Base-by-base conservation (phyloP, 345 rosid species). In the Lagerstroemia speciosa region DNA sequence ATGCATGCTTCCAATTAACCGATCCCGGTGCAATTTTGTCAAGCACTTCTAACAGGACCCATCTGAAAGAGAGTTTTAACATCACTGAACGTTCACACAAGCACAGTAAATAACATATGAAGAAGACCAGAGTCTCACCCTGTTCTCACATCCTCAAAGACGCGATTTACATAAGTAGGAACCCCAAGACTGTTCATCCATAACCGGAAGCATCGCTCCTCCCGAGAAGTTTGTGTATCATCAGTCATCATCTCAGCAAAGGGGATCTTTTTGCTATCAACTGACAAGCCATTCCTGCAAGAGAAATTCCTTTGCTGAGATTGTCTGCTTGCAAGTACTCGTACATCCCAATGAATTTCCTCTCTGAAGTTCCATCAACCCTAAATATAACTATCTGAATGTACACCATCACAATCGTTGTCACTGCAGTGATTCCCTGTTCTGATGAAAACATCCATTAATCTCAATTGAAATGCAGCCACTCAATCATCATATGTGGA, bases 241-340 rank as follows among this genome's bases (percentile, higher is more conserved):
- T 94, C 99, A 8, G 92, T 87, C 97, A 94, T 91, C 99, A 94
- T 94, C 81, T 89, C 99, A 65, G 99, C 93, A 70, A 83, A 89
- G 66, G 95, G 77, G 40, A 81, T 69, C 73, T 89, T 94, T 62
- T 72, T 72, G 82, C 58, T 86, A 64, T 89, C 96, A 62, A 64
- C 75, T 8, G 91, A 67, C 75, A 94, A 79, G 48, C 98, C 99
- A 83, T 92, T 94, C 86, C 99, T 89, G 88, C 75, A 79, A 74
- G 70, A 71, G 67, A 66, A 75, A 70, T 27, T 55, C 12, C 12
- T 30, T 20, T 10, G 62, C 45, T 20, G 66, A 30, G 65, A 58
- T 58, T 14, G 29, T 9, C 31, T 9, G 11, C 33, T 27, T 27
- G 33, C 34, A 30, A 58, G 3, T 53, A 10, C 60, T 53, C 14